Evolutionary conservation across 176 grass and related monocot genomes (phyloP).

Genomic region (Oryza punctata): DNA sequence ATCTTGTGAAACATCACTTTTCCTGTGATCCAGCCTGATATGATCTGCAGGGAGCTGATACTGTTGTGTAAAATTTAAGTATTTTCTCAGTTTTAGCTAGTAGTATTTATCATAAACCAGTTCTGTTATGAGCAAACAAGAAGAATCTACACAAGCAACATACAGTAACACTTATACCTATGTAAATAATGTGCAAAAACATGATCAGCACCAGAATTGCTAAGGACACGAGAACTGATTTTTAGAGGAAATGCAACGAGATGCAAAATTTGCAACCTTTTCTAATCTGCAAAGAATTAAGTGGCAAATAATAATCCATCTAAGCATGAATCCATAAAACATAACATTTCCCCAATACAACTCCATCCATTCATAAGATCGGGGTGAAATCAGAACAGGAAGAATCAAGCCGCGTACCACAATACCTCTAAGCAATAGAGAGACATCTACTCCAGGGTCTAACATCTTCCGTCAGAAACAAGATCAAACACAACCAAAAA

Average conservation of each 20-base stretch:
- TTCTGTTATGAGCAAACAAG: conserved; percentile 13
- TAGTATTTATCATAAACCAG: background rate
- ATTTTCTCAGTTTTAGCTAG: background rate
- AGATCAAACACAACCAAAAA: conserved; percentile 20
- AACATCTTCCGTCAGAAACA: conserved; percentile 14
- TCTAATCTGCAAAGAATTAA: background rate
- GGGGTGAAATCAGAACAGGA: background rate
- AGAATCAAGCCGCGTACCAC: background rate
- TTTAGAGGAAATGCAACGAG: background rate
- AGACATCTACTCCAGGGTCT: conserved; percentile 18
- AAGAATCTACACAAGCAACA: background rate
- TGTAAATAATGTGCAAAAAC: background rate
- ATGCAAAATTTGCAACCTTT: background rate
- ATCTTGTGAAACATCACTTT: conserved; percentile 7
- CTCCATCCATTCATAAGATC: conserved; percentile 10
- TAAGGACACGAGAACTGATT: background rate
- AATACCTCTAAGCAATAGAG: background rate
- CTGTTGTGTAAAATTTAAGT: conserved; percentile 18
- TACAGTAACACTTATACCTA: background rate
- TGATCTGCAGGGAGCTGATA: background rate
- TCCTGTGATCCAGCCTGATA: background rate
- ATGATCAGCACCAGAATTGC: background rate
- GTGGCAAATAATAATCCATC: background rate
- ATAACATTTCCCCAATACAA: background rate
- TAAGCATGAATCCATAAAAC: conserved; percentile 1